A percentile compares a stretch with the other conserved stretches of the same genome.
These are phyloP conservation scores for Domatiomyces catenatus DNA, from an alignment of 2,329 filamentous ascomycete species.

Conservation along the genomic window DNA sequence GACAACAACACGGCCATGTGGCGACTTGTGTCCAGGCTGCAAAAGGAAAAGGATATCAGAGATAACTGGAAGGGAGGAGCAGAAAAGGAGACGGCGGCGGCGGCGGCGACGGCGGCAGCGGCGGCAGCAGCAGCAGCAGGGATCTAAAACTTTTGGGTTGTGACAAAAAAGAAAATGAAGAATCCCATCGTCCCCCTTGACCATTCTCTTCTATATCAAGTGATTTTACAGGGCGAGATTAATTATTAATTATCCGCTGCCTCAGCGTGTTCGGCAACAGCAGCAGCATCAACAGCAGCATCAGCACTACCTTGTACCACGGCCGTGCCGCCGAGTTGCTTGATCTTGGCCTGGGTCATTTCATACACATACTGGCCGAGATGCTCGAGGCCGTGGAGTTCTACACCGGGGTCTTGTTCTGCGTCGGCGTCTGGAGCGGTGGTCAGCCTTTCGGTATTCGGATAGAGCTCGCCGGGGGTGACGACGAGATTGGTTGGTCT, in stretches of 20 bases:
- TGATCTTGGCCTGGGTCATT: slow-evolving; percentile 66
- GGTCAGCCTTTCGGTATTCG: slow-evolving; percentile 40
- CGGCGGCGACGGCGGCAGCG: background rate
- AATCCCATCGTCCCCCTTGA: slow-evolving; percentile 21
- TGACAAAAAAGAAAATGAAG: slow-evolving; percentile 3
- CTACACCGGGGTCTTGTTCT: slow-evolving; percentile 26
- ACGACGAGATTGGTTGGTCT: slow-evolving; percentile 70
- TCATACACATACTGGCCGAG: slow-evolving; percentile 91
- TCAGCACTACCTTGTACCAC: slow-evolving; percentile 17
- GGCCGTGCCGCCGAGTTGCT: slow-evolving; percentile 36
- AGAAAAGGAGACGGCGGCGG: slow-evolving; percentile 1
- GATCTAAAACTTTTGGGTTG: background rate
- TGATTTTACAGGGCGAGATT: slow-evolving; percentile 13
- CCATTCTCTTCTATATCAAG: slow-evolving; percentile 20
- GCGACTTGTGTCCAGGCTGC: background rate
- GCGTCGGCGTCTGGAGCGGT: no score
- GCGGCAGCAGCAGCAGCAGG: background rate
- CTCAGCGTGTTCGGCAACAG: slow-evolving; percentile 24
- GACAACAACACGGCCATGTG: background rate
- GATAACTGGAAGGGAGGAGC: background rate
- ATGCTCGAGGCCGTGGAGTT: slow-evolving; percentile 87
- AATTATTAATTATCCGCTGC: slow-evolving; percentile 23
- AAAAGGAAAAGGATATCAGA: background rate
- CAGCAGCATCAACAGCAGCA: slow-evolving; percentile 22
- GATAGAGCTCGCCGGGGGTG: slow-evolving; percentile 75